Conservation (phyloP, 495 filamentous ascomycete genomes). For the Aspergillus taichungensis region DNA sequence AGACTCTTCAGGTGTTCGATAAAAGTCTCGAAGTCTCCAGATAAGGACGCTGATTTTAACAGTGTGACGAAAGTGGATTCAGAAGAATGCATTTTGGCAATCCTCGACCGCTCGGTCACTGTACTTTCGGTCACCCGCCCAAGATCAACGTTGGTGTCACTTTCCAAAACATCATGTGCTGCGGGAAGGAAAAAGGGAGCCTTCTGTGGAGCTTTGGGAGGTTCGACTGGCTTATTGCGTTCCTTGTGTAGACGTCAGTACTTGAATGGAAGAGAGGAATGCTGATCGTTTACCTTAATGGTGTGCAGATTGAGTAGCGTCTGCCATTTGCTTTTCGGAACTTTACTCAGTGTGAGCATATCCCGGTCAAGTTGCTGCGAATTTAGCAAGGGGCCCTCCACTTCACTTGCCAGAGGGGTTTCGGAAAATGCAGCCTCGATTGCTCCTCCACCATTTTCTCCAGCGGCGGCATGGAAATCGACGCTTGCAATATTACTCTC, state of each 20-base stretch:
- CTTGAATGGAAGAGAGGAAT: neutral
- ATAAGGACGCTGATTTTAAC: constrained; percentile 33
- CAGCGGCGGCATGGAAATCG: constrained; percentile 62
- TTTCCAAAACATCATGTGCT: constrained; percentile 8
- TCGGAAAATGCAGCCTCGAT: constrained; percentile 63
- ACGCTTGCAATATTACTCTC: constrained; percentile 60
- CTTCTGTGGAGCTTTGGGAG: constrained; percentile 85
- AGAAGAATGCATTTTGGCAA: constrained; percentile 36
- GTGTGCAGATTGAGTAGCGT: constrained; percentile 81
- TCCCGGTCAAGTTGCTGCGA: constrained; percentile 69
- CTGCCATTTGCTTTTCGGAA: constrained; percentile 89
- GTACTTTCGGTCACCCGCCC: constrained; percentile 25
- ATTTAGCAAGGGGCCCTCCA: constrained; percentile 39
- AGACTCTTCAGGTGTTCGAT: constrained; percentile 71
- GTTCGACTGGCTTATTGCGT: constrained; percentile 89
- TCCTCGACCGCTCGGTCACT: constrained; percentile 33
- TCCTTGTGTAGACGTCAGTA: constrained; percentile 28
- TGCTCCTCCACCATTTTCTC: constrained; percentile 64
- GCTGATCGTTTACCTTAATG: constrained; percentile 49
- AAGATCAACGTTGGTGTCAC: constrained; percentile 21
- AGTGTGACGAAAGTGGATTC: constrained; percentile 47
- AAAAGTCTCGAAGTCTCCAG: constrained; percentile 44
- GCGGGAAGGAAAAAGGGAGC: constrained; percentile 94
- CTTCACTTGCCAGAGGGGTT: constrained; percentile 35
- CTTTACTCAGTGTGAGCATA: constrained; percentile 78